Evolutionary conservation across 1,284 basidiomycete genomes (phyloP).

Genomic region (Apiotrichum gracile): DNA sequence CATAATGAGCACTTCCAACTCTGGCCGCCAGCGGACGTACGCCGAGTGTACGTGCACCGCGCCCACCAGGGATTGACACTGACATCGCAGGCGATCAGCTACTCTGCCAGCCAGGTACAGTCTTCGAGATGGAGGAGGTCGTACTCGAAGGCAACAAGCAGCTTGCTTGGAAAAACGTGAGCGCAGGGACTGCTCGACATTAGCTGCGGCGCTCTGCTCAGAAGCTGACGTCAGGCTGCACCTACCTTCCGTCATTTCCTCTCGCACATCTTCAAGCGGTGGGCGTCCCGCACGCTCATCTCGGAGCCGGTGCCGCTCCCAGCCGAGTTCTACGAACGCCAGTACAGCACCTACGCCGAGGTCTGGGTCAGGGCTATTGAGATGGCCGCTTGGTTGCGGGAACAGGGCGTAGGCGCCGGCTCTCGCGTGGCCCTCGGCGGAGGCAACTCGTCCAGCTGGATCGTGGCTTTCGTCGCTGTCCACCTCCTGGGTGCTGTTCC

Average conservation of each 20-base stretch:
- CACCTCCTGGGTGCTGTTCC: slow-evolving; percentile 35
- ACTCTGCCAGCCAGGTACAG: slow-evolving; percentile 31
- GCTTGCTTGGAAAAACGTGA: slow-evolving; percentile 37
- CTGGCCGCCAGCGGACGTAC: background rate
- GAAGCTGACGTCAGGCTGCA: too few species aligned
- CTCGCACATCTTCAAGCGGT: background rate
- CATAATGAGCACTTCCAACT: background rate
- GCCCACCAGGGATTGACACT: too few species aligned
- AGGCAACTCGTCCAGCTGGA: slow-evolving; percentile 27
- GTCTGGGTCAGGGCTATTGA: slow-evolving; percentile 16
- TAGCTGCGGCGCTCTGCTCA: background rate
- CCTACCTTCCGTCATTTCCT: background rate
- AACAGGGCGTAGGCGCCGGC: slow-evolving; percentile 25
- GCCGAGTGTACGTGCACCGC: background rate
- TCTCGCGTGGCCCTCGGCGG: slow-evolving; percentile 34
- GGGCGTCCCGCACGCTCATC: slow-evolving; percentile 22
- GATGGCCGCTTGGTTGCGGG: slow-evolving; percentile 28
- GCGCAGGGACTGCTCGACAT: background rate
- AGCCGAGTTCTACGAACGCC: slow-evolving; percentile 4
- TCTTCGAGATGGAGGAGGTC: slow-evolving; percentile 37
- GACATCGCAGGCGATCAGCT: slow-evolving; percentile 38
- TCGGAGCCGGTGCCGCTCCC: slow-evolving; percentile 19
- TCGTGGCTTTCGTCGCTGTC: slow-evolving; percentile 26
- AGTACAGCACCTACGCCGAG: slow-evolving; percentile 24
- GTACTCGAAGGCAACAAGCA: slow-evolving; percentile 22